Conservation (phyloP, 805 yeast species). For the Yarrowia keelungensis region DNA sequence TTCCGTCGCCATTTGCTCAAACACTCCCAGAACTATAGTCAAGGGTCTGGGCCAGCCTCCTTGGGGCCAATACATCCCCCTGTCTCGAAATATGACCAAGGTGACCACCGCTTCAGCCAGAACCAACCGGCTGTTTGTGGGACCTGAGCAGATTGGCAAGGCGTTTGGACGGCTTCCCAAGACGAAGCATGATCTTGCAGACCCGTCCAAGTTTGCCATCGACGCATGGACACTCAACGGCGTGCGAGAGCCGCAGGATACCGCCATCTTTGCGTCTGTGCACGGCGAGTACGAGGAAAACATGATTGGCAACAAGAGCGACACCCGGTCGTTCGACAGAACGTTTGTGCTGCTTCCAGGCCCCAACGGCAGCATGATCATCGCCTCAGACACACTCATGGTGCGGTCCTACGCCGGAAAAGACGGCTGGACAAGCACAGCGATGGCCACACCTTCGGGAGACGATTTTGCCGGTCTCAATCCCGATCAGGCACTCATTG, state of each 20-base stretch:
- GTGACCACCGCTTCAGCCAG: constrained; percentile 60
- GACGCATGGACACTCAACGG: constrained; percentile 64
- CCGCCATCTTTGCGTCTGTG: constrained; percentile 76
- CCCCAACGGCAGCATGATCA: constrained; percentile 70
- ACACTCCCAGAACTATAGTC: constrained; percentile 60
- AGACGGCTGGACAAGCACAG: constrained; percentile 59
- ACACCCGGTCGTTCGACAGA: constrained; percentile 80
- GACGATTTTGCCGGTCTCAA: constrained; percentile 52
- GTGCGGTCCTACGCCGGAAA: constrained; percentile 65
- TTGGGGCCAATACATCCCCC: constrained; percentile 60
- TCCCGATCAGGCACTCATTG: constrained; percentile 66
- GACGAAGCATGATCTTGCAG: constrained; percentile 72
- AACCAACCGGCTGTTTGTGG: constrained; percentile 65
- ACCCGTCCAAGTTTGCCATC: constrained; percentile 73
- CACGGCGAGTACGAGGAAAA: constrained; percentile 87
- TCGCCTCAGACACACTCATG: constrained; percentile 83
- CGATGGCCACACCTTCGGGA: constrained; percentile 39
- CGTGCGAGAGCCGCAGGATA: constrained; percentile 66
- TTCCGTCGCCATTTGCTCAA: constrained; percentile 76
- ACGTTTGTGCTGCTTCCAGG: constrained; percentile 76
- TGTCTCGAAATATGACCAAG: constrained; percentile 77
- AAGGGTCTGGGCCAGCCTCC: constrained; percentile 30
- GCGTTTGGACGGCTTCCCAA: constrained; percentile 75
- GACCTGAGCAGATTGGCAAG: constrained; percentile 69
- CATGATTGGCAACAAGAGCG: constrained; percentile 44